These are phyloP conservation scores for Corrigiola litoralis DNA, from an alignment of 179 eudicot species.

Conservation along the genomic window DNA sequence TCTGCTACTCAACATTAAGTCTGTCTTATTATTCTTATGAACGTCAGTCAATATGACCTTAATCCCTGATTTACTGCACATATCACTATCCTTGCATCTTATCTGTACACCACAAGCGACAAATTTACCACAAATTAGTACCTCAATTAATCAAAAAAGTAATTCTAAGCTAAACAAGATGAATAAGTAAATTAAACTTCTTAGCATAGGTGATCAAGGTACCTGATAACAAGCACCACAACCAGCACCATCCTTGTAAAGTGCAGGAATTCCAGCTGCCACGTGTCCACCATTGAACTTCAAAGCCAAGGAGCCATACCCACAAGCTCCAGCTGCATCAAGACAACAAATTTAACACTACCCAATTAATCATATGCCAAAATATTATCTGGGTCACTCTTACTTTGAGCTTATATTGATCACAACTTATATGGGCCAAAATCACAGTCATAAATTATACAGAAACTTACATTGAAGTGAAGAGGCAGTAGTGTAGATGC, in stretches of 20 bases:
- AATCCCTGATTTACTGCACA: constrained; percentile 54
- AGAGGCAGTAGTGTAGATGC: constrained; percentile 38
- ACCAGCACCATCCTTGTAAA: constrained; percentile 67
- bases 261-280: constrained; percentile 65
- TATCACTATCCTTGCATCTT: constrained; percentile 52
- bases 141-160: neutral
- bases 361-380: constrained; percentile 18
- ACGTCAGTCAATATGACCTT: constrained; percentile 55
- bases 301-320: constrained; percentile 69
- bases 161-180: neutral
- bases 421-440: neutral
- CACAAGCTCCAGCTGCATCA: constrained; percentile 86
- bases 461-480: constrained; percentile 51
- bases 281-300: constrained; percentile 54
- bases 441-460: neutral
- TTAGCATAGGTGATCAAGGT: too few relatives aligned
- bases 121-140: neutral
- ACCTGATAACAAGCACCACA: constrained; percentile 94
- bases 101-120: constrained; percentile 31
- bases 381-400: constrained; percentile 23
- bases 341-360: constrained; percentile 5
- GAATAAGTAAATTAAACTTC: neutral
- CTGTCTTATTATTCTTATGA: constrained; percentile 48
- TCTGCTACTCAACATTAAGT: constrained; percentile 64
- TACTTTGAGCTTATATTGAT: constrained; percentile 11